A percentile compares a stretch with the other conserved stretches of the same genome.
These are phyloP conservation scores for Geotrichum siamense DNA, from an alignment of 1,139 yeast species.

Conservation along the genomic window DNA sequence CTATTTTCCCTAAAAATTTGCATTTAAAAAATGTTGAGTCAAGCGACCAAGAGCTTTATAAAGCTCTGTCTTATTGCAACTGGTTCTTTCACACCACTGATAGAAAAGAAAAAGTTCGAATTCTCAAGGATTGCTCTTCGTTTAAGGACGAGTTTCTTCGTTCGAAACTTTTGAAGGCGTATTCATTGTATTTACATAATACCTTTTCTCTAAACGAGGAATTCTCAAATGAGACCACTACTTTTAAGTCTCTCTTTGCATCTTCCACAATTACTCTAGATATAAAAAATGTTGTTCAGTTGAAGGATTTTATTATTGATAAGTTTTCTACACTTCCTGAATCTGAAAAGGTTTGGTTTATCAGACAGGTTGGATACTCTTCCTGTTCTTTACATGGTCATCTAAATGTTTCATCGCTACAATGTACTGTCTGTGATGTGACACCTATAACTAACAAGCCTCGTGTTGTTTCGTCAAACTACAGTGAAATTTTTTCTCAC, in stretches of 20 bases:
- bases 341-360: constrained; percentile 9
- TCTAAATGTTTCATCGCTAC: background rate
- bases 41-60: no score
- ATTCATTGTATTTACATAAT: no score
- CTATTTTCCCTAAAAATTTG: background rate
- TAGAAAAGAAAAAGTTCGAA: no score
- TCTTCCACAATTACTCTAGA: constrained; percentile 2
- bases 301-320: constrained; percentile 4
- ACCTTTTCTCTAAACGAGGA: no score
- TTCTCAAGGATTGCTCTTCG: no score
- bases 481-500: background rate
- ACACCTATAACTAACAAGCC: background rate
- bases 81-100: no score
- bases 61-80: no score
- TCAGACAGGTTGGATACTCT: constrained; percentile 10
- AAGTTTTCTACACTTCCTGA: constrained; percentile 3
- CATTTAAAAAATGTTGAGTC: no score
- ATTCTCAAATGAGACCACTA: no score
- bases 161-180: no score
- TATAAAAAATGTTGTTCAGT: constrained; percentile 1
- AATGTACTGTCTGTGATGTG: constrained; percentile 9
- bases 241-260: constrained; percentile 4
- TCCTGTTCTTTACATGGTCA: constrained; percentile 10
- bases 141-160: no score
- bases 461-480: background rate